These are phyloP conservation scores for Luvunga scandens DNA, from an alignment of 345 rosid genomes.

Conservation along the genomic window DNA sequence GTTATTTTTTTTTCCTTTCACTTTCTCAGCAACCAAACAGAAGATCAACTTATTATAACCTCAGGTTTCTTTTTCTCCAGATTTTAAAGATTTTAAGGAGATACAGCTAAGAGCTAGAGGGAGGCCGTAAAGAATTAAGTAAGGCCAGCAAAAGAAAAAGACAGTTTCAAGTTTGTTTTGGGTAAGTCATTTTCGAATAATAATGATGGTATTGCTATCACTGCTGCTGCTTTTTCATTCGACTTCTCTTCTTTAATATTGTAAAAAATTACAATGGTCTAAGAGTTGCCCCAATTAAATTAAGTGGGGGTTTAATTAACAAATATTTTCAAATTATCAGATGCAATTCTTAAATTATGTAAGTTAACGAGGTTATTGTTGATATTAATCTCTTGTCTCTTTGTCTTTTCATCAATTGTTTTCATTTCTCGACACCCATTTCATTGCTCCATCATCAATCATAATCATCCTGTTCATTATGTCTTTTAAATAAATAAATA, in stretches of 20 bases:
- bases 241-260: background rate
- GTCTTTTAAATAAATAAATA: background rate
- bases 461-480: too few species aligned
- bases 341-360: too few species aligned
- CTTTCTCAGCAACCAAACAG: background rate
- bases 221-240: too few species aligned
- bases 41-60: too few species aligned
- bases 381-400: constrained; percentile 18
- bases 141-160: background rate
- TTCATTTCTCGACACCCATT: background rate
- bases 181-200: constrained; percentile 55
- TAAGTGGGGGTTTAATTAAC: too few species aligned
- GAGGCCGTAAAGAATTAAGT: background rate
- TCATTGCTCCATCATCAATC: background rate
- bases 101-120: constrained; percentile 24
- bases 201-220: constrained; percentile 25
- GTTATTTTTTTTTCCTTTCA: background rate
- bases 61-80: background rate
- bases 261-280: too few species aligned
- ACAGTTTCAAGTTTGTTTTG: background rate
- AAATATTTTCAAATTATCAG: too few species aligned
- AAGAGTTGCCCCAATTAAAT: too few species aligned
- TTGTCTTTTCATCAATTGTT: background rate
- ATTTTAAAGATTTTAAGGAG: constrained; percentile 5
- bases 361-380: too few species aligned